Base-by-base conservation (phyloP, 352 stramenopile species). In the Globisporangium radiosum region DNA sequence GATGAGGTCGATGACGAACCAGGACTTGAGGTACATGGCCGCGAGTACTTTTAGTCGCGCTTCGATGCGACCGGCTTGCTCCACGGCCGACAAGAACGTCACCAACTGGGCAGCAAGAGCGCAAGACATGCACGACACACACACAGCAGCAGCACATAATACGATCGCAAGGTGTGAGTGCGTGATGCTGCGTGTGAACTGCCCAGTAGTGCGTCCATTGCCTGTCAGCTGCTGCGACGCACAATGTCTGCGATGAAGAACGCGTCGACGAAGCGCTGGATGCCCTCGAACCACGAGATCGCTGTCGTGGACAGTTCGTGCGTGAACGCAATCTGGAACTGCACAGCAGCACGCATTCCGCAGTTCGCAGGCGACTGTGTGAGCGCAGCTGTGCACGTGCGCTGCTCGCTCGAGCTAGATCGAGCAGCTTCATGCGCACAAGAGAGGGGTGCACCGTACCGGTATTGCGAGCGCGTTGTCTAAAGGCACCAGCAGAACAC, bases 191-290 rank as follows among this genome's bases (percentile, higher is more conserved):
- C 25, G 25, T 33, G 25, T 33, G 25, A 33, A 3, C 25, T 33
- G 25, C 25, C 25, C 38, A 55, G 47, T 33, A 55, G 17, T 25
- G 10, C 33, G 13, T 14, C 25, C 25, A 3, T 33, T 33, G 25
- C 25, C 25, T 33, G 25, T 3, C 25, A 33, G 25, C 25, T 33
- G 25, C 25, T 33, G 25, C 4, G 9, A 72, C 77, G 25, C 61
- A 92, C 82, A 57, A 92, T 87, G 48, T 90, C 79, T 39, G 65
- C 54, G 54, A 90, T 82, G 69, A 90, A 92, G 66, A 90, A 89
- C 9, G 64, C 57, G 57, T 89, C 81, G 4, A 88, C 76, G 42
- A 75, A 65, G 61, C 55, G 69, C 60, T 93, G 79, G 19, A 89
- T 59, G 37, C 76, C 58, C 11, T 91, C 82, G 38, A 86, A 17